A percentile compares a stretch with the other conserved stretches of the same genome.
Evolutionary conservation across 2,329 filamentous ascomycete genomes (phyloP).

Genomic region (Pseudogymnoascus sp.): DNA sequence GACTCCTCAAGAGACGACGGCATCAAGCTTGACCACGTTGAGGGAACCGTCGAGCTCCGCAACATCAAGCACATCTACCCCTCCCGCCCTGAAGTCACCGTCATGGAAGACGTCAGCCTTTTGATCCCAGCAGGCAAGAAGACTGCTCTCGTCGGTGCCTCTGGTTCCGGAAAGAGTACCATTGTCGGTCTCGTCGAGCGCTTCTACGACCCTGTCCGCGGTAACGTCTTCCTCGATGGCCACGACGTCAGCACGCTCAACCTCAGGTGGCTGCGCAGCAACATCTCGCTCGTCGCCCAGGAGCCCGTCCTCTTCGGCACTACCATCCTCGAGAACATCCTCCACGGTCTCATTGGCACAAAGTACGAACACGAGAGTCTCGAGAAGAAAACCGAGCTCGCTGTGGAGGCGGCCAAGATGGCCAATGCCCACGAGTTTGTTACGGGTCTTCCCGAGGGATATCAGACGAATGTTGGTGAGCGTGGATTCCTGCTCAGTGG

Average conservation of each 20-base stretch:
- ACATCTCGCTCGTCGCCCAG: constrained; percentile 87
- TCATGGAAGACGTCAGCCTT: constrained; percentile 79
- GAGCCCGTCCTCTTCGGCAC: constrained; percentile 87
- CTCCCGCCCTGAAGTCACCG: constrained; percentile 79
- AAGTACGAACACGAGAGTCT: constrained; percentile 60
- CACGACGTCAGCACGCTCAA: constrained; percentile 76
- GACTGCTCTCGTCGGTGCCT: constrained; percentile 88
- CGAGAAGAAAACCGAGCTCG: constrained; percentile 61
- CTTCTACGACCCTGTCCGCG: constrained; percentile 85
- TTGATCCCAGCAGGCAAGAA: constrained; percentile 81
- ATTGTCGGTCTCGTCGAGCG: constrained; percentile 89
- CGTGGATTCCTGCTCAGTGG: constrained; percentile 87
- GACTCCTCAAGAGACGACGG: constrained; percentile 68
- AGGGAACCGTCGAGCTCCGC: constrained; percentile 73
- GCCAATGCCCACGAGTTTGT: constrained; percentile 96
- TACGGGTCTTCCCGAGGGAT: constrained; percentile 71
- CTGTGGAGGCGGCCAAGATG: constrained; percentile 77
- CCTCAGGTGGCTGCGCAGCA: constrained; percentile 81
- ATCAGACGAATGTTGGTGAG: constrained; percentile 92
- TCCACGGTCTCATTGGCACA: constrained; percentile 84
- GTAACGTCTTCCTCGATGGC: constrained; percentile 73
- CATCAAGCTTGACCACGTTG: constrained; percentile 62
- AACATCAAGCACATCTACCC: constrained; percentile 91
- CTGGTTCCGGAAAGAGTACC: constrained; percentile 89
- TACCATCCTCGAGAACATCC: constrained; percentile 83